Conservation (phyloP, 2,329 filamentous ascomycete species). For the Chrysoporthe cubensis region DNA sequence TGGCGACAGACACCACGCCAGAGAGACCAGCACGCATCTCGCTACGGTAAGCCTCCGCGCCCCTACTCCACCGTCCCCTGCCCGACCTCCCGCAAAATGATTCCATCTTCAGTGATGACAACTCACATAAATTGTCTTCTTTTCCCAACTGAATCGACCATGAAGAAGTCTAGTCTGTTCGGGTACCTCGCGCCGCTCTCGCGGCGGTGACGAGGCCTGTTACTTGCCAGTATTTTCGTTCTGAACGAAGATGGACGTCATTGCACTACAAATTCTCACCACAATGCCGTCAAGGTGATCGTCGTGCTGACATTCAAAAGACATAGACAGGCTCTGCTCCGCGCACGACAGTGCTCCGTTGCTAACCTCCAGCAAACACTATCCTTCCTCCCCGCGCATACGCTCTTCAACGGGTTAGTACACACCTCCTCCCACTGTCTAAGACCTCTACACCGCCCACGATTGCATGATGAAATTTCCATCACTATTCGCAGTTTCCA, state of each 20-base stretch:
- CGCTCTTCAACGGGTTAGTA: slow-evolving; percentile 3
- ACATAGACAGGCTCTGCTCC: not conserved
- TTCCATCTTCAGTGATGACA: slow-evolving; percentile 69
- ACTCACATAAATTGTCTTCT: slow-evolving; percentile 71
- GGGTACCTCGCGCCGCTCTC: slow-evolving; percentile 52
- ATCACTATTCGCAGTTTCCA: slow-evolving; percentile 87
- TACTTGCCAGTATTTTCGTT: slow-evolving; percentile 91
- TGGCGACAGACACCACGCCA: too few relatives aligned
- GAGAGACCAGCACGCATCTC: too few relatives aligned
- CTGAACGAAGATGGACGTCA: slow-evolving; percentile 54
- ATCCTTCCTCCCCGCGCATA: not conserved
- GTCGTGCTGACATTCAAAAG: slow-evolving; percentile 16
- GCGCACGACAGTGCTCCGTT: not conserved
- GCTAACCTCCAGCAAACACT: not conserved
- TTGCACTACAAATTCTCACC: not conserved
- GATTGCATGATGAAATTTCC: slow-evolving; percentile 71
- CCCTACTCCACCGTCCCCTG: slow-evolving; percentile 12
- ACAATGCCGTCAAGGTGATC: not conserved
- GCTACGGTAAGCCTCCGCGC: not conserved
- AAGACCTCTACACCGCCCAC: not conserved
- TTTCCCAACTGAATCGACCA: slow-evolving; percentile 88
- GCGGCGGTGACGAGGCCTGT: slow-evolving; percentile 63
- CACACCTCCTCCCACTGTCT: not conserved
- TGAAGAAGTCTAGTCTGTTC: slow-evolving; percentile 76
- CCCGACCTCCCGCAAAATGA: slow-evolving; percentile 9